These are phyloP conservation scores for Petrea volubilis DNA, from an alignment of 257 asterid genomes.

Conservation along the genomic window DNA sequence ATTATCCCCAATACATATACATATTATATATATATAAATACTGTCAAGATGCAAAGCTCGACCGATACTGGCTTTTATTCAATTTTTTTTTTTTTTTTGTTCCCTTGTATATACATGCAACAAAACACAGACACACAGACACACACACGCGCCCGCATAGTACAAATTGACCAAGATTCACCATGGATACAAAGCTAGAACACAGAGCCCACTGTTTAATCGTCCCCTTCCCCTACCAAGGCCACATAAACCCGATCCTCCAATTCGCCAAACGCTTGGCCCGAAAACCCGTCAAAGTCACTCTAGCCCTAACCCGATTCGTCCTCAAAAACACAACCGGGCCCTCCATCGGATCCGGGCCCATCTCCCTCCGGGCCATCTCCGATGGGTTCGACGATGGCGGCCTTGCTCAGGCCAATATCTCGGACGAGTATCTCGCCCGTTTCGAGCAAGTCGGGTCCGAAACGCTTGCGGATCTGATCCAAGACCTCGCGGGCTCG, in stretches of 20 bases:
- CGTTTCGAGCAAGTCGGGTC: conserved; percentile 30
- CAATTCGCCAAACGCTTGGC: conserved; percentile 50
- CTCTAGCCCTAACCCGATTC: conserved; percentile 31
- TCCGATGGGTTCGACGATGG: conserved; percentile 51
- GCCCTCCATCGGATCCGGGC: neutral
- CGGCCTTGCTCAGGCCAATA: conserved; percentile 20
- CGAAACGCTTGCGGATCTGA: conserved; percentile 31
- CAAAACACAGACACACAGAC: too few relatives aligned
- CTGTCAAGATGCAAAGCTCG: too few relatives aligned
- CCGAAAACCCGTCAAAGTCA: conserved; percentile 27
- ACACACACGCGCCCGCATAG: neutral
- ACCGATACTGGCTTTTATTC: too few relatives aligned
- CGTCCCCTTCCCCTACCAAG: conserved; percentile 39
- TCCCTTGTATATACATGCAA: too few relatives aligned
- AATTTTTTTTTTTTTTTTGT: too few relatives aligned
- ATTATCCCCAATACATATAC: too few relatives aligned
- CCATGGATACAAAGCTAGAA: conserved; percentile 4
- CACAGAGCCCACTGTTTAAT: conserved; percentile 35
- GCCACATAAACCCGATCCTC: conserved; percentile 54
- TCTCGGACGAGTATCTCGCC: neutral
- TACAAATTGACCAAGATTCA: too few relatives aligned
- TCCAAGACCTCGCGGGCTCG: conserved; percentile 16
- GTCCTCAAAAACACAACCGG: conserved; percentile 26
- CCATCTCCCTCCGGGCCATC: conserved; percentile 23
- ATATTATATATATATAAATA: too few relatives aligned